Base-by-base conservation (phyloP, 2,329 filamentous ascomycete genomes). In the Venturia pyrina region DNA sequence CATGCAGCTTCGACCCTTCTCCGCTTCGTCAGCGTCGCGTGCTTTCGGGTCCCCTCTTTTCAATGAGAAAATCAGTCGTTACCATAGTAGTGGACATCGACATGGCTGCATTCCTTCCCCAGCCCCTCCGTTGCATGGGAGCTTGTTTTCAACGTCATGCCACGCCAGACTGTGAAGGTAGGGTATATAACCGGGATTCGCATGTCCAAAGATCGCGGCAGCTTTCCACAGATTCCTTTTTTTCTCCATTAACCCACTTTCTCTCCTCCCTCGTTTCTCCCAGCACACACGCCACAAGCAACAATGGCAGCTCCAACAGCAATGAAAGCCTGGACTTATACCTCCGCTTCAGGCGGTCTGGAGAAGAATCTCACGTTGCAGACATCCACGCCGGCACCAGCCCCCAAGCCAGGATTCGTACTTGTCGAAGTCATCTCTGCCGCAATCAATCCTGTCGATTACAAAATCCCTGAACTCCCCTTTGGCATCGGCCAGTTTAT, bases 271-370 rank as follows among this genome's bases (percentile, higher is more conserved):
- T 50, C 46, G 21, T 17, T 43, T 5, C n/a, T 24, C n/a, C 46
- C 3, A 21, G 6, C 11, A 21, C n/a, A n/a, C 43, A 28, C 21
- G 15, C 17, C 21, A 17, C 28, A 5, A 56, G 11, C 50, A 43
- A 62, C 17, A 21, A 64, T 64, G 62, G 21, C 44, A 1, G 21
- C n/a, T 13, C 62, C 62, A 17, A 48, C n/a, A 8, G 53, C 40
- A n/a, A 87, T 87, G 83, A 80, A 78, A 70, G 83, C 83, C 65
- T 87, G 85, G 84, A 79, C 83, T 65, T 88, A 83, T 76, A 76
- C 71, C 64, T 73, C 71, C 68, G 76, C 80, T 5, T 68, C 72
- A 2, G 77, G 76, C 41, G 79, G 79, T 46, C 74, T 88, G 1
- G 82, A 85, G 66, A 81, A 83, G 34, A 81, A 82, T 69, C 77